phyloP scores from a whole-genome alignment of 2,329 filamentous ascomycete species.

The Parasarocladium wereldwijsianum region DNA sequence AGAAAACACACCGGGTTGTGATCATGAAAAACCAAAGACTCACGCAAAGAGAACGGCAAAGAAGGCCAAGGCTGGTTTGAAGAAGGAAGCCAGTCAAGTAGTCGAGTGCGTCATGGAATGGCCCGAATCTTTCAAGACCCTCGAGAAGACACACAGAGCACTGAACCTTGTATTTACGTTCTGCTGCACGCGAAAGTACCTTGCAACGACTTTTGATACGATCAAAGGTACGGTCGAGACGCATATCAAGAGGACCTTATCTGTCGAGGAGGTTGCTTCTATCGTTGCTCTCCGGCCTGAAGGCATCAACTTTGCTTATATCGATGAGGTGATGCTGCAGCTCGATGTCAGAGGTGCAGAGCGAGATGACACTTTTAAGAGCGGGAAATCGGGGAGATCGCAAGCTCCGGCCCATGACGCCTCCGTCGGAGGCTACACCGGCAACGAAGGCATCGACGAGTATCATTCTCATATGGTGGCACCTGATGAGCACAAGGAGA shows the following conservation, averaged over 20 bases:
- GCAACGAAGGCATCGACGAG: constrained; percentile 26
- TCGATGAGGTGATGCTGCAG: constrained; percentile 72
- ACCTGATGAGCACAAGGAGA: constrained; percentile 36
- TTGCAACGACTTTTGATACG: constrained; percentile 82
- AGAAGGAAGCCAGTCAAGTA: constrained; percentile 9
- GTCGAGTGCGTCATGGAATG: constrained; percentile 35
- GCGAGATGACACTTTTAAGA: constrained; percentile 47
- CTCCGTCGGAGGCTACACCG: constrained; percentile 41
- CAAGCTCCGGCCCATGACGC: constrained; percentile 36
- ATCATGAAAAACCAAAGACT: background rate
- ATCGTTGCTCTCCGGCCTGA: constrained; percentile 66
- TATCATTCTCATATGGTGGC: constrained; percentile 1
- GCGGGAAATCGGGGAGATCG: constrained; percentile 27
- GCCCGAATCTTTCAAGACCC: constrained; percentile 58
- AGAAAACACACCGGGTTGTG: background rate
- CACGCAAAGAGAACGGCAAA: constrained; percentile 5
- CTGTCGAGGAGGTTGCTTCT: constrained; percentile 65
- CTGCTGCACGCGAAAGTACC: constrained; percentile 80
- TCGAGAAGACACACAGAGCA: constrained; percentile 68
- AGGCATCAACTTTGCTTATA: constrained; percentile 70
- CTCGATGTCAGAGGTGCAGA: constrained; percentile 60
- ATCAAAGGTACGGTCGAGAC: constrained; percentile 73
- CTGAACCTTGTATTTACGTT: constrained; percentile 92
- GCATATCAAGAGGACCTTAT: constrained; percentile 58
- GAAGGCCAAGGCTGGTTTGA: constrained; percentile 3